Conservation (phyloP, 805 yeast genomes). For the Brettanomyces nanus region DNA sequence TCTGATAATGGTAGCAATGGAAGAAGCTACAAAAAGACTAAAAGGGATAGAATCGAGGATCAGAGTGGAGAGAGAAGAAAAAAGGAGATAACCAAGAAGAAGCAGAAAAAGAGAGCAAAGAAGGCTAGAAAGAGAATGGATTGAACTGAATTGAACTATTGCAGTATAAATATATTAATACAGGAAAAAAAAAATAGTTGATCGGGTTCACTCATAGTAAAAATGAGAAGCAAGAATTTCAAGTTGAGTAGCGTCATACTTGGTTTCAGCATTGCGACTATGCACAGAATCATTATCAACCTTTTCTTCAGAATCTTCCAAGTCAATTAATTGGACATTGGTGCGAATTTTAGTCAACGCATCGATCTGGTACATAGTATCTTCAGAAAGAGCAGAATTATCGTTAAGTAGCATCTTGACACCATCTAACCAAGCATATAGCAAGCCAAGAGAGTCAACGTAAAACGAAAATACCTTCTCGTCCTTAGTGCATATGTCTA, state of each 20-base stretch:
- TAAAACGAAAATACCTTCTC: slow-evolving; percentile 44
- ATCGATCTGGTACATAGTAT: slow-evolving; percentile 36
- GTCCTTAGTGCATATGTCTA: slow-evolving; percentile 14
- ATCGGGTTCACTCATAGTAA: slow-evolving; percentile 9
- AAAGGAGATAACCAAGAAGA: slow-evolving; percentile 26
- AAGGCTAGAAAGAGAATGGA: background rate
- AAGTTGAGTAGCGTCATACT: slow-evolving; percentile 4
- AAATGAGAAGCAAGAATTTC: slow-evolving; percentile 8
- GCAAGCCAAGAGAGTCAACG: slow-evolving; percentile 60
- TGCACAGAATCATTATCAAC: background rate
- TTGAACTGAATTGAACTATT: too few species aligned
- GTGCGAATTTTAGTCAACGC: slow-evolving; percentile 37
- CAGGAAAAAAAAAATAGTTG: too few species aligned
- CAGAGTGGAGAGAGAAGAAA: slow-evolving; percentile 36
- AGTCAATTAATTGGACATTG: slow-evolving; percentile 39
- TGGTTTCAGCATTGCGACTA: background rate
- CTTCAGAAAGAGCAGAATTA: slow-evolving; percentile 31
- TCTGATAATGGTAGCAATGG: slow-evolving; percentile 39
- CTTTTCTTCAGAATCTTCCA: slow-evolving; percentile 17
- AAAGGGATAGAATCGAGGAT: slow-evolving; percentile 52
- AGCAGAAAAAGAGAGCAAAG: slow-evolving; percentile 13
- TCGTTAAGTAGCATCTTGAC: slow-evolving; percentile 41
- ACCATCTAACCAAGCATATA: slow-evolving; percentile 76
- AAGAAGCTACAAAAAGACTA: slow-evolving; percentile 74
- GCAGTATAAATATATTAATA: too few species aligned